Conservation (phyloP, 352 stramenopile species). For the Phytophthora hibernalis region DNA sequence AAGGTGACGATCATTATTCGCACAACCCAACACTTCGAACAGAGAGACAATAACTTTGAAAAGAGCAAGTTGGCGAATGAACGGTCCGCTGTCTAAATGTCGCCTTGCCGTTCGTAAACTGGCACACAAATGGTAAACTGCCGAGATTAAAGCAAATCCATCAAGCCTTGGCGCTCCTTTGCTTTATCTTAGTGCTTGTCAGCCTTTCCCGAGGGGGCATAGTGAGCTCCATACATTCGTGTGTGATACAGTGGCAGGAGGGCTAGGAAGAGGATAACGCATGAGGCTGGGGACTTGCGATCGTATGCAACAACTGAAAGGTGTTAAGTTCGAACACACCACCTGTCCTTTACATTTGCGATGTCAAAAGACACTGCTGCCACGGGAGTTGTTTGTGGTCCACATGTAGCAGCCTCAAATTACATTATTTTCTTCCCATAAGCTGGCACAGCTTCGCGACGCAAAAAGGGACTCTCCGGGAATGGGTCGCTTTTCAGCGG, state of each 20-base stretch:
- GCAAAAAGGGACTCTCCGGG: too few relatives aligned
- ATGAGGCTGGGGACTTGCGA: slow-evolving; percentile 20
- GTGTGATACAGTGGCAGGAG: slow-evolving; percentile 25
- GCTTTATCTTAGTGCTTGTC: slow-evolving; percentile 13
- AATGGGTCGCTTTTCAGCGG: too few relatives aligned
- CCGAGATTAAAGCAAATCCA: slow-evolving; percentile 27
- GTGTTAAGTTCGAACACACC: slow-evolving; percentile 18
- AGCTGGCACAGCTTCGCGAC: too few relatives aligned
- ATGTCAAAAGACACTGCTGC: too few relatives aligned
- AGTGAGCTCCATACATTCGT: slow-evolving; percentile 22
- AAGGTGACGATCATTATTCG: slow-evolving; percentile 35
- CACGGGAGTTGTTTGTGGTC: too few relatives aligned
- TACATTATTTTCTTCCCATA: too few relatives aligned
- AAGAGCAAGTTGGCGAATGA: slow-evolving; percentile 39
- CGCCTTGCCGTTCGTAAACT: neutral
- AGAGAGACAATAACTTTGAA: slow-evolving; percentile 13
- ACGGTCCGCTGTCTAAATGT: neutral
- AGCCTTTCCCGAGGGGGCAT: slow-evolving; percentile 22
- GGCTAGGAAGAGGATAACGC: slow-evolving; percentile 21
- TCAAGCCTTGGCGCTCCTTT: slow-evolving; percentile 14
- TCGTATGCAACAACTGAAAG: neutral
- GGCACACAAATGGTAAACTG: slow-evolving; percentile 10
- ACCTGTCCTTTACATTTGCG: slow-evolving; percentile 25
- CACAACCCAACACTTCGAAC: slow-evolving; percentile 6
- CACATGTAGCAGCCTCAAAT: too few relatives aligned